A percentile compares a stretch with the other conserved stretches of the same genome.
These are phyloP conservation scores for Wickerhamomyces queroliae DNA, from an alignment of 805 yeast genomes.

Conservation along the genomic window DNA sequence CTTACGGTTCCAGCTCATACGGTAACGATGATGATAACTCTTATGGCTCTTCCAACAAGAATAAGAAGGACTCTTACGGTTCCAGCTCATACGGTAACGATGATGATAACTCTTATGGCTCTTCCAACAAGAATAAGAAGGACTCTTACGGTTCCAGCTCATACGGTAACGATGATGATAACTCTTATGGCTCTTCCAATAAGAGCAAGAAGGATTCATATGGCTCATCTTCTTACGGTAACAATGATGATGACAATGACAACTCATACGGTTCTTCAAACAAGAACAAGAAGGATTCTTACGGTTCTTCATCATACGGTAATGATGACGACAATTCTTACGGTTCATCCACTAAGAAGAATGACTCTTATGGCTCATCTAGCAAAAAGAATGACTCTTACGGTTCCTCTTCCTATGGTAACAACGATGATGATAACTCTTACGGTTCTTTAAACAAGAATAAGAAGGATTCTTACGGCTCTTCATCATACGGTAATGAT, in stretches of 20 bases:
- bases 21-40: slow-evolving; percentile 7
- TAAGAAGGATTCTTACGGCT: too few relatives aligned
- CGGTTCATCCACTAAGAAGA: slow-evolving; percentile 8
- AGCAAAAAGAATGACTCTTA: slow-evolving; percentile 21
- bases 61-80: too few relatives aligned
- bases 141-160: neutral
- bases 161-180: slow-evolving; percentile 8
- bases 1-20: too few relatives aligned
- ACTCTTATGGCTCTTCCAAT: slow-evolving; percentile 16
- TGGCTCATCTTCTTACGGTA: slow-evolving; percentile 24
- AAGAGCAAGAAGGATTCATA: slow-evolving; percentile 4
- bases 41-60: neutral
- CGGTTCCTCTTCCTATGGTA: slow-evolving; percentile 13
- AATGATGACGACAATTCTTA: slow-evolving; percentile 10
- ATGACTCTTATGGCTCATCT: slow-evolving; percentile 16
- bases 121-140: neutral
- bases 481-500: slow-evolving; percentile 7
- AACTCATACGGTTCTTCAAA: slow-evolving; percentile 23
- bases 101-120: too few relatives aligned
- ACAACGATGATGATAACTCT: slow-evolving; percentile 6
- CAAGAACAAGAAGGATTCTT: slow-evolving; percentile 2
- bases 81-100: too few relatives aligned
- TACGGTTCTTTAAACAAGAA: slow-evolving; percentile 18
- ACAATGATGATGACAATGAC: slow-evolving; percentile 8
- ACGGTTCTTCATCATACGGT: slow-evolving; percentile 16